Conservation (phyloP, 1,284 basidiomycete species). For the Mycena sp. region DNA sequence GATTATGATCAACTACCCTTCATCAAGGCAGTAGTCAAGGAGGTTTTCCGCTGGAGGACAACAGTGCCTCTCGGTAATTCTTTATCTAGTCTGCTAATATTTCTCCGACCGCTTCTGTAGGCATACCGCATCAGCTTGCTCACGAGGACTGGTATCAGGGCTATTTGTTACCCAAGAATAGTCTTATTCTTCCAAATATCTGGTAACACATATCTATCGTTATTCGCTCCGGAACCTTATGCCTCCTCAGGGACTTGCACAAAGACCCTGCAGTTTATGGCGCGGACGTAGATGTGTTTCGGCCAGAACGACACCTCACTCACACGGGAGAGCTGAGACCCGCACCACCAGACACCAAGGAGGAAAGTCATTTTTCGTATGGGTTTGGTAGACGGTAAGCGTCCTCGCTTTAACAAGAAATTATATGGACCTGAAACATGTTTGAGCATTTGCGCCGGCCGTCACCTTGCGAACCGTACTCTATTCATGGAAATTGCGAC, state of each 20-base stretch:
- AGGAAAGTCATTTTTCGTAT: slow-evolving; percentile 32
- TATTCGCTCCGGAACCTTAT: not conserved
- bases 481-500: slow-evolving; percentile 28
- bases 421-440: not conserved
- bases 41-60: slow-evolving; percentile 32
- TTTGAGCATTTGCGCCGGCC: slow-evolving; percentile 32
- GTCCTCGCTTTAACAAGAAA: not conserved
- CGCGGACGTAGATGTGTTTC: slow-evolving; percentile 32
- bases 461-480: slow-evolving; percentile 25
- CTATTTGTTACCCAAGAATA: slow-evolving; percentile 32
- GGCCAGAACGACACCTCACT: slow-evolving; percentile 31
- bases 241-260: slow-evolving; percentile 25
- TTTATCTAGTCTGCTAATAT: not conserved
- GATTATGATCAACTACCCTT: slow-evolving; percentile 32
- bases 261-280: slow-evolving; percentile 33
- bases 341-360: slow-evolving; percentile 24
- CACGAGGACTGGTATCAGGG: slow-evolving; percentile 21
- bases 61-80: not conserved
- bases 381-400: slow-evolving; percentile 31
- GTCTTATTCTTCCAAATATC: slow-evolving; percentile 32
- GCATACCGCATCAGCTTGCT: slow-evolving; percentile 29
- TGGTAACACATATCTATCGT: slow-evolving; percentile 24
- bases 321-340: slow-evolving; percentile 12
- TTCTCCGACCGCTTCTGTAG: slow-evolving; percentile 18
- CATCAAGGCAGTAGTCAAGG: slow-evolving; percentile 29